phyloP scores from a whole-genome alignment of 2,329 filamentous ascomycete species.

The Aspergillus luchuensis region DNA sequence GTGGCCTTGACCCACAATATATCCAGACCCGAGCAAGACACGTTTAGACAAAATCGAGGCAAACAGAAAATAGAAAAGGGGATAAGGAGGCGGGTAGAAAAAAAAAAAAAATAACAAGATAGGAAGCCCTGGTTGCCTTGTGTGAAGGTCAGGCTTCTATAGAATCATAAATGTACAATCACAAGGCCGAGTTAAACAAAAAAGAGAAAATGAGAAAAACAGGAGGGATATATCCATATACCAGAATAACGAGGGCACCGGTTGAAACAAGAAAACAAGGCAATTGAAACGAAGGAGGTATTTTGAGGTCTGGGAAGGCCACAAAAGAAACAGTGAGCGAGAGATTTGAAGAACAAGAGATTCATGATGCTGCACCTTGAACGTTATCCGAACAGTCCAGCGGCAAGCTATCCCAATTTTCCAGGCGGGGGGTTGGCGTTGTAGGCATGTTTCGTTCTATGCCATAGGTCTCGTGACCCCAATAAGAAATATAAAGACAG shows the following conservation, averaged over 20 bases:
- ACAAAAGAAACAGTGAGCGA: slow-evolving; percentile 8
- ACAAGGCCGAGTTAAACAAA: background rate
- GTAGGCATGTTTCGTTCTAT: background rate
- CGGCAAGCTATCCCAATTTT: background rate
- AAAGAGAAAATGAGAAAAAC: background rate
- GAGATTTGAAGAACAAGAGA: slow-evolving; percentile 1
- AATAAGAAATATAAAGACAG: background rate
- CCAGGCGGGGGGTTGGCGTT: background rate
- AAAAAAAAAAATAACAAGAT: slow-evolving; percentile 1
- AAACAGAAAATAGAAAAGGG: slow-evolving; percentile 3
- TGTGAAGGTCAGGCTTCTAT: background rate
- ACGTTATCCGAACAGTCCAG: background rate
- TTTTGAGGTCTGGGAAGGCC: background rate
- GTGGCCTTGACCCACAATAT: slow-evolving; percentile 3
- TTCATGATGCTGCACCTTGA: background rate
- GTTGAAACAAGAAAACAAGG: background rate
- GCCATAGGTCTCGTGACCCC: background rate
- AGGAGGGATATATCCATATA: slow-evolving; percentile 4
- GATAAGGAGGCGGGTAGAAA: slow-evolving; percentile 1
- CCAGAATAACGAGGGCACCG: slow-evolving; percentile 5
- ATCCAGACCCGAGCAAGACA: slow-evolving; percentile 5
- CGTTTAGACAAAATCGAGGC: background rate
- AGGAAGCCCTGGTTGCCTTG: slow-evolving; percentile 5
- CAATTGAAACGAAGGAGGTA: slow-evolving; percentile 3
- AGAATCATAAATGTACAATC: slow-evolving; percentile 17